Conservation (phyloP, 768 basidiomycete genomes). For the Auricularia cornea region DNA sequence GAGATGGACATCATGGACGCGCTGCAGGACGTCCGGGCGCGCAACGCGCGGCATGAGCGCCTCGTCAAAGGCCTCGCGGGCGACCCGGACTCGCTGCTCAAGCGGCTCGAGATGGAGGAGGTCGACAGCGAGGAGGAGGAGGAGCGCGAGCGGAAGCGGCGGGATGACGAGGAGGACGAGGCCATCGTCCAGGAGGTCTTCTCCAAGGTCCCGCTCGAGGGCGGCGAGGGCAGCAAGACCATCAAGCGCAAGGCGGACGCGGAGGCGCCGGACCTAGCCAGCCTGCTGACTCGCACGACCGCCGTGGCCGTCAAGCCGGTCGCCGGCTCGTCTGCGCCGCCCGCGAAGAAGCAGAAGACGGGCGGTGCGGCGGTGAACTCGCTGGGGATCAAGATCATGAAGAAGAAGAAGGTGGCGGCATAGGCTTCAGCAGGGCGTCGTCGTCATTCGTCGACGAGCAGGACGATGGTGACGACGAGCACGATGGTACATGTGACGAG, state of each 20-base stretch:
- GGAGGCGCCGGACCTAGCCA: constrained; percentile 63
- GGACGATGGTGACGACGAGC: constrained; percentile 58
- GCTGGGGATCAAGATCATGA: constrained; percentile 69
- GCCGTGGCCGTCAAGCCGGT: constrained; percentile 32
- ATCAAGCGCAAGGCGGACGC: constrained; percentile 81
- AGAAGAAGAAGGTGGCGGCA: constrained; percentile 24
- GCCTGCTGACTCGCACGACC: constrained; percentile 56
- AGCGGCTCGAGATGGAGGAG: constrained; percentile 45
- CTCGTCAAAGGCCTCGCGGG: constrained; percentile 39
- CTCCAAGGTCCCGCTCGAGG: constrained; percentile 44
- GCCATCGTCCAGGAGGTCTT: constrained; percentile 81
- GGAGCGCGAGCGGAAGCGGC: constrained; percentile 51
- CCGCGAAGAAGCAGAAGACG: constrained; percentile 46
- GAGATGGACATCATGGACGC: constrained; percentile 99
- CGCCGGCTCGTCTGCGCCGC: constrained; percentile 32
- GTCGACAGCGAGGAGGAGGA: constrained; percentile 67
- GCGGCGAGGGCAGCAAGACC: constrained; percentile 36
- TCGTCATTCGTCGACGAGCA: constrained; percentile 69
- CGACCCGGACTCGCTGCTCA: constrained; percentile 58
- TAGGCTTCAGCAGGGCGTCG: constrained; percentile 50
- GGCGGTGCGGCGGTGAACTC: constrained; percentile 39
- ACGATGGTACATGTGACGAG: neutral
- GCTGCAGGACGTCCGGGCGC: constrained; percentile 81
- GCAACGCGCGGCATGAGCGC: constrained; percentile 83
- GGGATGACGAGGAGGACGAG: constrained; percentile 88